Evolutionary conservation across 352 stramenopile species (phyloP), one percentile per base, ranked within the genome.

Genomic region (Globisporangium parvum): DNA sequence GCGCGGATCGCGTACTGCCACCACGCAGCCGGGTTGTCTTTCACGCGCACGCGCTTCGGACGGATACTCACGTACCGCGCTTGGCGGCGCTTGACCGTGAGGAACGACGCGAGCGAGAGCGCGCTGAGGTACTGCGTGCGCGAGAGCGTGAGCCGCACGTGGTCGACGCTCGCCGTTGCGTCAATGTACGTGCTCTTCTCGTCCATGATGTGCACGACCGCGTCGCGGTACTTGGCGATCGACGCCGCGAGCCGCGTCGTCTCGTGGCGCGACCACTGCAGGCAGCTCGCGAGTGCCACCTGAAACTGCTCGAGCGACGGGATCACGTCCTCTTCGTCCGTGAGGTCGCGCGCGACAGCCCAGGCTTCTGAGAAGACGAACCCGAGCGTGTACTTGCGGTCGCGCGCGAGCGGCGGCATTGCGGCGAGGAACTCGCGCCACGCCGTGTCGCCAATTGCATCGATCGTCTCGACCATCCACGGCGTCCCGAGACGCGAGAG

Each of bases 121-220:
- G 72, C 75, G 55, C 80, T 90, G 12, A 90, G 56, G 47, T 94
- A 94, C 51, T 94, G 84, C 37, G 79, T 63, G 33, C 80, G 74
- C 28, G 75, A 58, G 39, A 91, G 58, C 3, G 70, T 73, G n/a
- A 87, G 71, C 21, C 61, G 76, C 41, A 94, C 88, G 41, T 88
- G 69, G 52, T 94, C 84, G 11, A 94, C 73, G n/a, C 39, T 73
- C 6, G 81, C 80, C 45, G 75, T 73, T 1, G 78, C 81, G 45
- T 91, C 80, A 53, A 94, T 84, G 59, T 91, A 94, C n/a, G 84
- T 94, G 67, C 76, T 91, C 48, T 94, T 94, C 52, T 94, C 84
- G 42, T 91, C 73, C 66, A 94, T 86, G 23, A 93, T 74, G 40
- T 91, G 78, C 24, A 94, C 77, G 24, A 92, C 85, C 0, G 82